Base-by-base conservation (phyloP, 2,329 filamentous ascomycete genomes). In the Thielaviopsis euricoi region DNA sequence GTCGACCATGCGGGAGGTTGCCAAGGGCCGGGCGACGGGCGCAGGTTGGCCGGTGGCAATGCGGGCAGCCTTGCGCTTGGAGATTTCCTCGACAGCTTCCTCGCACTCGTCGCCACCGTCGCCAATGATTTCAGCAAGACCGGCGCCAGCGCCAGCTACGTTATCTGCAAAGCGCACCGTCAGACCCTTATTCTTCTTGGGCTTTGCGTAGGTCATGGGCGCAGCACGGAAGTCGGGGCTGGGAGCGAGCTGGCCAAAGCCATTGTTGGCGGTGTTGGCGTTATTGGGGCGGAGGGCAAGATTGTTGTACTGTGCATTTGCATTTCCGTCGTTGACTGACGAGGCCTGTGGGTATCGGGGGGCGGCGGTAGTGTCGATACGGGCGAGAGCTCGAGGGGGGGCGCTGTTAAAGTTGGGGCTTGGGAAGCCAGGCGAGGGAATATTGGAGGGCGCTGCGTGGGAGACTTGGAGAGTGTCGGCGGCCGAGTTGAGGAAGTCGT, bases 31-130 rank as follows among this genome's bases (percentile, higher is more conserved):
- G n/a, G 52, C 49, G 23, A 50, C 59, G 7, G 57, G 52, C n/a
- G 59, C 48, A n/a, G 60, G 59, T 13, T 53, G 67, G 66, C 63
- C 68, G 55, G 52, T n/a, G 46, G 59, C 58, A 56, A 63, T 65
- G 74, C 68, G 52, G 52, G 59, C 46, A 22, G 26, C 37, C 23
- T 78, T 83, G 62, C 72, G 74, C 66, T 74, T 76, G 5, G 81
- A 83, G 57, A 95, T 84, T 66, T 93, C 86, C 21, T 81, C 74
- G 1, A 83, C 79, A 1, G 87, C 86, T 9, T 78, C 73, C 57
- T 87, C 82, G 57, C 86, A 85, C 68, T 95, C 89, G 66, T 96
- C 91, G 37, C 91, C 91, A 59, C 91, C 91, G 69, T 91, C 85
- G 52, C 91, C 91, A 66, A 97, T 96, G 61, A 95, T 71, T 52